Conservation (phyloP, 2,329 filamentous ascomycete genomes). For the Fusarium tjaetaba region DNA sequence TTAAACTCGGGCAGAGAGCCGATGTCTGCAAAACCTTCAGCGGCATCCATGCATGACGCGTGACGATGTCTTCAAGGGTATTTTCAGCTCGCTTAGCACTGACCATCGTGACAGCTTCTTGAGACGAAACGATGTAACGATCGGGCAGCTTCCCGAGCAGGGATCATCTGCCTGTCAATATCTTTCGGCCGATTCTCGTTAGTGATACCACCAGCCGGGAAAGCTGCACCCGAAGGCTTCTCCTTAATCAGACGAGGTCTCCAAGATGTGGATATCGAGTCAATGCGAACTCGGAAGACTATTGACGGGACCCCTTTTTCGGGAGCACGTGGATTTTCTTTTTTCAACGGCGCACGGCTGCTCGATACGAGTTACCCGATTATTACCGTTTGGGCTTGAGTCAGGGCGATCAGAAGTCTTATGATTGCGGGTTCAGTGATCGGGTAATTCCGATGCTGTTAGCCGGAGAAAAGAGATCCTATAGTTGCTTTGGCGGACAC, state of each 20-base stretch:
- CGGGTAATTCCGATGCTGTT: neutral
- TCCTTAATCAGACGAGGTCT: neutral
- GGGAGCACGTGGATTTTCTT: neutral
- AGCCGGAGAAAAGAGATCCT: neutral
- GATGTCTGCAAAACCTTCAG: neutral
- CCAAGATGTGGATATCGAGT: neutral
- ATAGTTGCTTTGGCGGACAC: neutral
- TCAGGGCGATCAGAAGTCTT: neutral
- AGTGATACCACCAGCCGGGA: neutral
- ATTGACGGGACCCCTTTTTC: neutral
- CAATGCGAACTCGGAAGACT: neutral
- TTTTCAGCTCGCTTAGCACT: neutral
- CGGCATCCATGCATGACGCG: neutral
- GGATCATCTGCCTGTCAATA: neutral
- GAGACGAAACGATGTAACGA: neutral
- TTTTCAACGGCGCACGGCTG: neutral
- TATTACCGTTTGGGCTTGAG: neutral
- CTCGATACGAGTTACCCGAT: neutral
- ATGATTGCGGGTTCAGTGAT: neutral
- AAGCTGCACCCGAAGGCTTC: neutral
- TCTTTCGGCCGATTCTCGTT: neutral
- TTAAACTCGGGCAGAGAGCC: neutral
- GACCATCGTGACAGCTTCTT: neutral
- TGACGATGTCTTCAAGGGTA: neutral
- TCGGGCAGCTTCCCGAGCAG: neutral